phyloP scores from a whole-genome alignment of 2,329 filamentous ascomycete genomes.

The Scedosporium dehoogii region DNA sequence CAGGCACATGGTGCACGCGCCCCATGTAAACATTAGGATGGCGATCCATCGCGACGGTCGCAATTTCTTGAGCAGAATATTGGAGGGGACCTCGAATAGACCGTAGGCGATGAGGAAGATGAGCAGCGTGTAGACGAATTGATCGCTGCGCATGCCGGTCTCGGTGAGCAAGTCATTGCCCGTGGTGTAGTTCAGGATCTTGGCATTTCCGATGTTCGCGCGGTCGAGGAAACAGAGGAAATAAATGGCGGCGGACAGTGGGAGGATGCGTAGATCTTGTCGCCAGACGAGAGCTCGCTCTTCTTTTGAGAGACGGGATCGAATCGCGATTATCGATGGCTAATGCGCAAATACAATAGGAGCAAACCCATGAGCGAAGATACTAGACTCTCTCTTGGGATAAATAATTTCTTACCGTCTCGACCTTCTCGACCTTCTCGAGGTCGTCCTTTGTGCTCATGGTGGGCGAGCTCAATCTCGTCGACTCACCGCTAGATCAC shows the following conservation, averaged over 20 bases:
- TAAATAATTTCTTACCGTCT: no score
- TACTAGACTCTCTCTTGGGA: neutral
- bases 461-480: neutral
- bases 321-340: neutral
- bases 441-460: neutral
- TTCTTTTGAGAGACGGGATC: conserved; percentile 4
- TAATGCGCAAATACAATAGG: neutral
- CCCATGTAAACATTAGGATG: conserved; percentile 58
- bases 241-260: conserved; percentile 53
- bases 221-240: conserved; percentile 59
- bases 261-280: conserved; percentile 54
- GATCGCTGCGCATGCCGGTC: conserved; percentile 49
- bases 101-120: conserved; percentile 52
- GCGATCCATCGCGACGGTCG: conserved; percentile 53
- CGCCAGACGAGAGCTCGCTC: conserved; percentile 38
- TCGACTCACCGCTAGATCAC: neutral
- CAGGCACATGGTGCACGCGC: conserved; percentile 55
- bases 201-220: conserved; percentile 61
- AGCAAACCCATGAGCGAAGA: neutral
- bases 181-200: conserved; percentile 51
- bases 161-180: conserved; percentile 52
- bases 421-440: neutral
- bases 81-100: conserved; percentile 56
- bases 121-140: conserved; percentile 50
- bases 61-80: conserved; percentile 55